Evolutionary conservation across 2,329 filamentous ascomycete species (phyloP).

Genomic region (Nemania abortiva): DNA sequence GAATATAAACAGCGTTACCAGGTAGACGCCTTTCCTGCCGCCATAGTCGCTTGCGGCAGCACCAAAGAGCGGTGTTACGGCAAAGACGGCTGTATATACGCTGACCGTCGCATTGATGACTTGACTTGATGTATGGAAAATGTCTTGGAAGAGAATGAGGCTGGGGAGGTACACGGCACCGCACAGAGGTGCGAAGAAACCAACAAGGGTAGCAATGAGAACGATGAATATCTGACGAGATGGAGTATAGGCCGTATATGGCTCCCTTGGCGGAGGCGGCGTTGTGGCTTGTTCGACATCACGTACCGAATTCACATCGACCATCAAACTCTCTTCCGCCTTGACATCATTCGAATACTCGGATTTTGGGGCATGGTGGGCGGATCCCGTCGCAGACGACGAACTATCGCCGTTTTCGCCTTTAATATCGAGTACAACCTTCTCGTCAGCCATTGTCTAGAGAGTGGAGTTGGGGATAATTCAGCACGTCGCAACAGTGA

Average conservation of each 20-base stretch:
- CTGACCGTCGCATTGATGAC: constrained; percentile 59
- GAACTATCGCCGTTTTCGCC: background rate
- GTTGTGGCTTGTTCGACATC: constrained; percentile 18
- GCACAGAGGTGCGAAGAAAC: constrained; percentile 58
- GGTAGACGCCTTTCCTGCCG: constrained; percentile 57
- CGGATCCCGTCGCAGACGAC: background rate
- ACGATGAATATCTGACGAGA: constrained; percentile 55
- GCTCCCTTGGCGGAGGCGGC: constrained; percentile 21
- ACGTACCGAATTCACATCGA: background rate
- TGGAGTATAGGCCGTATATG: constrained; percentile 56
- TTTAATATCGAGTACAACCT: background rate
- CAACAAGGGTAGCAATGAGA: constrained; percentile 55
- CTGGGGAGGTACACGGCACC: constrained; percentile 59
- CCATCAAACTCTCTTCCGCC: constrained; percentile 2
- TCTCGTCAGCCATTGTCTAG: constrained; percentile 6
- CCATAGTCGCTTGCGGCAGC: constrained; percentile 55
- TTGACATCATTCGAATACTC: background rate
- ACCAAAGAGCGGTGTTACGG: constrained; percentile 58
- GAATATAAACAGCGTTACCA: constrained; percentile 56
- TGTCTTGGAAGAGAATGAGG: constrained; percentile 53
- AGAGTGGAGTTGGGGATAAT: no score
- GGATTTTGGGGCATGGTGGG: no score
- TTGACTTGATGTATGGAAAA: constrained; percentile 53
- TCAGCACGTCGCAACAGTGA: no score
- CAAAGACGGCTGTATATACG: constrained; percentile 60